Conservation (phyloP, 2,329 filamentous ascomycete genomes). For the Huntiella savannae region DNA sequence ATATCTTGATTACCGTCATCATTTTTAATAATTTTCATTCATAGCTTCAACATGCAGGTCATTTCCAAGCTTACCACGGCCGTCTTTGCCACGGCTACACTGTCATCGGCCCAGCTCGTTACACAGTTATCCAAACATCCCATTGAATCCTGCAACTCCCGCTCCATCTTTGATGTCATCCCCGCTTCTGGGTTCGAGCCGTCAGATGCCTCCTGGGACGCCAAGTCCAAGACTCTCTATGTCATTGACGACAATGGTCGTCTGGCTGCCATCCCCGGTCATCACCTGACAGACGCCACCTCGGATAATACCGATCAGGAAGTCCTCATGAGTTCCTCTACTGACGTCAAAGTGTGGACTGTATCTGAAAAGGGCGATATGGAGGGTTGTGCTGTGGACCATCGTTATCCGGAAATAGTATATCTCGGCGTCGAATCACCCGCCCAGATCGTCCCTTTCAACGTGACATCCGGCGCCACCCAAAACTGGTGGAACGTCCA, state of each 20-base stretch:
- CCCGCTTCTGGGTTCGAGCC: slow-evolving; percentile 6
- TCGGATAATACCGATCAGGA: not conserved
- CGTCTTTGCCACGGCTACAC: not conserved
- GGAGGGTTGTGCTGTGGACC: slow-evolving; percentile 9
- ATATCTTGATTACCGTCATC: not conserved
- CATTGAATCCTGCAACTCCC: slow-evolving; percentile 1
- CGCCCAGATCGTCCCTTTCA: slow-evolving; percentile 7
- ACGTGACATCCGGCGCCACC: slow-evolving; percentile 8
- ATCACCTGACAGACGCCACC: not conserved
- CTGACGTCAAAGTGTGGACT: slow-evolving; percentile 8
- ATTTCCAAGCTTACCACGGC: not conserved
- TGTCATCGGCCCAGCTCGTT: slow-evolving; percentile 5
- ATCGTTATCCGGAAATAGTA: slow-evolving; percentile 7
- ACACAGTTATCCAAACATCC: not conserved
- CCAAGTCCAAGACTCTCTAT: slow-evolving; percentile 3
- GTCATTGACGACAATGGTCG: slow-evolving; percentile 10
- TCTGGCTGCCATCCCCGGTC: slow-evolving; percentile 7
- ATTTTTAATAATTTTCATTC: not conserved
- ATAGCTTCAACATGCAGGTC: not conserved
- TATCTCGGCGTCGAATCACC: slow-evolving; percentile 9
- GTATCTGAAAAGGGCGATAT: slow-evolving; percentile 5
- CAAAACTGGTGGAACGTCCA: slow-evolving; percentile 4
- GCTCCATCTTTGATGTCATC: slow-evolving; percentile 7
- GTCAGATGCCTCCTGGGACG: slow-evolving; percentile 11
- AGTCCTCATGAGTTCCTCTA: not conserved